These are phyloP conservation scores for Penicillium italicum DNA, from an alignment of 2,329 filamentous ascomycete species.

Conservation along the genomic window DNA sequence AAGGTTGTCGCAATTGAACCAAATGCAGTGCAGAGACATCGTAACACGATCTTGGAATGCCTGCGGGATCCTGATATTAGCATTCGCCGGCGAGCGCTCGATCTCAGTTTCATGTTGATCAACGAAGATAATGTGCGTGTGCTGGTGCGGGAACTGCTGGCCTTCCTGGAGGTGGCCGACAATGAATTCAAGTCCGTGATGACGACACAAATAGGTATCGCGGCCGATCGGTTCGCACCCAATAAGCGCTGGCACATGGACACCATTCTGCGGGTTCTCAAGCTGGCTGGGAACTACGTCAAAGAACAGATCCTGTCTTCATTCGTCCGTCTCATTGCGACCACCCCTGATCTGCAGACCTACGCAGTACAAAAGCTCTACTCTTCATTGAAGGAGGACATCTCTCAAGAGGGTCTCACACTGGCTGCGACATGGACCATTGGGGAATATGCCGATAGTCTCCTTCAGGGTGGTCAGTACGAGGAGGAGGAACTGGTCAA, in stretches of 20 bases:
- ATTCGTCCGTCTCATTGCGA: slow-evolving; percentile 92
- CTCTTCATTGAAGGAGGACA: slow-evolving; percentile 84
- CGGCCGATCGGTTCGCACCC: slow-evolving; percentile 90
- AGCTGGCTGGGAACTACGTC: slow-evolving; percentile 91
- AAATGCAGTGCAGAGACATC: slow-evolving; percentile 92
- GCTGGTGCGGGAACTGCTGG: slow-evolving; percentile 84
- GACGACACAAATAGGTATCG: slow-evolving; percentile 97
- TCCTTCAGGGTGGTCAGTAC: slow-evolving; percentile 85
- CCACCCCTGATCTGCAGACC: slow-evolving; percentile 88
- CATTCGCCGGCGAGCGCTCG: slow-evolving; percentile 89
- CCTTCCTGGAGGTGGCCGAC: slow-evolving; percentile 94
- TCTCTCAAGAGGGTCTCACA: slow-evolving; percentile 93
- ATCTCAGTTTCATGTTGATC: slow-evolving; percentile 96
- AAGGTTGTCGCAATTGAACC: slow-evolving; percentile 98
- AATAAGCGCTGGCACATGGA: slow-evolving; percentile 99
- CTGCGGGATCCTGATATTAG: slow-evolving; percentile 96
- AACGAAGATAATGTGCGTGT: slow-evolving; percentile 95
- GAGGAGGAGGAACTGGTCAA: slow-evolving; percentile 88
- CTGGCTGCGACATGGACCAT: slow-evolving; percentile 96
- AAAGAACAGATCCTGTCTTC: slow-evolving; percentile 97
- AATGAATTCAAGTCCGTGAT: slow-evolving; percentile 98
- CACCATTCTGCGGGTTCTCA: slow-evolving; percentile 91
- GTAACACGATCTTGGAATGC: slow-evolving; percentile 96
- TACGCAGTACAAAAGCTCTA: slow-evolving; percentile 97
- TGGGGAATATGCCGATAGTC: slow-evolving; percentile 88